Evolutionary conservation across 176 grass and related monocot genomes (phyloP).

Genomic region (Eleusine indica): DNA sequence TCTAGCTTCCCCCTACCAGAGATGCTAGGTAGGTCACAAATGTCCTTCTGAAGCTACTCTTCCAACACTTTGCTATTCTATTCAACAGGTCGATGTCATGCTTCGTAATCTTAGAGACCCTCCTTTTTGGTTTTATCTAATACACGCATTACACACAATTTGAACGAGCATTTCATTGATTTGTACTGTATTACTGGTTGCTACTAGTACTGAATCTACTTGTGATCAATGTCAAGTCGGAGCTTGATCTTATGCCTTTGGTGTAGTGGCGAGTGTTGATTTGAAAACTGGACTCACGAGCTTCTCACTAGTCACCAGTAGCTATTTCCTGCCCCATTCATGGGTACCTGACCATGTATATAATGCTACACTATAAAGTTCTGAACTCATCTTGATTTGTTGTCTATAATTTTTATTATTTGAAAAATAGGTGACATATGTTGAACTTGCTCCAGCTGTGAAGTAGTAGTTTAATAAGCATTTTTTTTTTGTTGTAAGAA

Average conservation of each 20-base stretch:
- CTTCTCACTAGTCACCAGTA: not conserved
- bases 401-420: not conserved
- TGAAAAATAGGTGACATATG: not conserved
- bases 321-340: not conserved
- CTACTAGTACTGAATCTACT: not conserved
- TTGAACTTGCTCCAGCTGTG: not conserved
- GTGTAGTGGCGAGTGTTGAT: not conserved
- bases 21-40: constrained; percentile 80
- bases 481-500: not conserved
- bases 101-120: not conserved
- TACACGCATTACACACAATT: not conserved
- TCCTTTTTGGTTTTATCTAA: not conserved
- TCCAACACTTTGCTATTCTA: not conserved
- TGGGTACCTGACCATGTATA: not conserved
- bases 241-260: not conserved
- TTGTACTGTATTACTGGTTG: not conserved
- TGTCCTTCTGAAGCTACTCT: constrained; percentile 17
- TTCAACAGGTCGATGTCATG: not conserved
- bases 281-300: not conserved
- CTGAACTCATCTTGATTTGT: not conserved
- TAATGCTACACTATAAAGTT: not conserved
- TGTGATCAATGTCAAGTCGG: not conserved
- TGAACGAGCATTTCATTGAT: not conserved
- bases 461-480: not conserved
- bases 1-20: constrained; percentile 92